phyloP scores from a whole-genome alignment of 2,329 filamentous ascomycete species.

The Coniochaeta ligniaria region DNA sequence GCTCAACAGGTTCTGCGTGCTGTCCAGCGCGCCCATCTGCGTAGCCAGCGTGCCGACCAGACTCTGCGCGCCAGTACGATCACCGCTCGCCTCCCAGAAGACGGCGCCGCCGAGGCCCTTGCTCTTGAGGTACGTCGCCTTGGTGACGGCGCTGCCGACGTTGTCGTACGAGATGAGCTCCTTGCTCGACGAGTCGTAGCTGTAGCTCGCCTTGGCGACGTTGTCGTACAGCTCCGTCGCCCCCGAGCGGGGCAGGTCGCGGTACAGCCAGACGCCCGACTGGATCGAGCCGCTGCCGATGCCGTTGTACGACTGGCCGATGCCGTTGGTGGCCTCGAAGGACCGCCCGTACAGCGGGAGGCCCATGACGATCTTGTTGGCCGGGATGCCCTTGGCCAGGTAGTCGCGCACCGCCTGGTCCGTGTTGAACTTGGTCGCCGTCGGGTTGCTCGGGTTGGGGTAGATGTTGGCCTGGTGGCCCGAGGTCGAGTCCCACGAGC shows the following conservation, averaged over 20 bases:
- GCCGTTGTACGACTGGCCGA: conserved; percentile 56
- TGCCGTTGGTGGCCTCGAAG: conserved; percentile 60
- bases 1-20: conserved; percentile 40
- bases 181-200: conserved; percentile 51
- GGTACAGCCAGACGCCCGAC: conserved; percentile 65
- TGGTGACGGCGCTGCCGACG: conserved; percentile 47
- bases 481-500: conserved; percentile 52
- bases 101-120: conserved; percentile 65
- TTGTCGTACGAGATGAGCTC: conserved; percentile 69
- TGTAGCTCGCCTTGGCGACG: conserved; percentile 59
- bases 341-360: conserved; percentile 76
- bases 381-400: conserved; percentile 45
- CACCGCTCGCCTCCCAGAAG: conserved; percentile 78
- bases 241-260: conserved; percentile 56
- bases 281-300: conserved; percentile 52
- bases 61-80: conserved; percentile 44
- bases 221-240: conserved; percentile 50
- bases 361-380: conserved; percentile 64
- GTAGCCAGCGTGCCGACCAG: conserved; percentile 48
- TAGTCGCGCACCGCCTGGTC: conserved; percentile 60
- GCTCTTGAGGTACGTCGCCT: conserved; percentile 55
- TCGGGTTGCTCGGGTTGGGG: conserved; percentile 38
- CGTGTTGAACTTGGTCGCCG: conserved; percentile 62
- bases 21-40: conserved; percentile 41
- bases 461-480: conserved; percentile 67